Evolutionary conservation across 2,329 filamentous ascomycete species (phyloP).

Genomic region (Hymenoscyphus fraxineus): DNA sequence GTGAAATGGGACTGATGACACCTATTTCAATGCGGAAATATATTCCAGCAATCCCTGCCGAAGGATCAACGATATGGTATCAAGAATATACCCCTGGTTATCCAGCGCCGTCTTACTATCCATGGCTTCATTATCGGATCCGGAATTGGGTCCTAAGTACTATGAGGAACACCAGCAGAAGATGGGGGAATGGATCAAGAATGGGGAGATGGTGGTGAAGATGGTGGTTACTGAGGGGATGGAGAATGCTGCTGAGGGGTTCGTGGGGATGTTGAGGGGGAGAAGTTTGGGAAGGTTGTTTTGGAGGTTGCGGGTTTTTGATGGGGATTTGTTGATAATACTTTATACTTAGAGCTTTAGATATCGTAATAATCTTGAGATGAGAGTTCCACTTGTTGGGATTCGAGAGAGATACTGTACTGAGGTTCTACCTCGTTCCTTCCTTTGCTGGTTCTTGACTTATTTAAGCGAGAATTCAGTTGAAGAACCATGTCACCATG

Average conservation of each 20-base stretch:
- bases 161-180: conserved; percentile 60
- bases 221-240: conserved; percentile 60
- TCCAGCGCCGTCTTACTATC: conserved; percentile 58
- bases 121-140: conserved; percentile 65
- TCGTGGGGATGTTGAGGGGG: conserved; percentile 63
- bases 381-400: too few species aligned
- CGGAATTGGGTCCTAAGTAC: conserved; percentile 58
- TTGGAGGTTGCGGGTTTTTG: conserved; percentile 38
- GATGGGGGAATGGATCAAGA: conserved; percentile 63
- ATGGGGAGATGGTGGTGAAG: conserved; percentile 59
- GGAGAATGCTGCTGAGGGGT: conserved; percentile 60
- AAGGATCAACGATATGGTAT: conserved; percentile 53
- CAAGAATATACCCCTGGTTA: conserved; percentile 55
- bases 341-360: too few species aligned
- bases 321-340: background rate
- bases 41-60: conserved; percentile 62
- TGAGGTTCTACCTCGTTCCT: too few species aligned
- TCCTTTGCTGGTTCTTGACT: too few species aligned
- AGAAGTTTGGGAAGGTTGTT: conserved; percentile 70
- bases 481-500: too few species aligned
- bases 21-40: conserved; percentile 53
- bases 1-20: background rate
- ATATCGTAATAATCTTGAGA: too few species aligned
- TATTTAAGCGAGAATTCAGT: too few species aligned
- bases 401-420: too few species aligned